Percentiles rank a stretch among this genome's conserved stretches.
phyloP scores from a whole-genome alignment of 148 eudicot species.

The Camellia granthamiana region DNA sequence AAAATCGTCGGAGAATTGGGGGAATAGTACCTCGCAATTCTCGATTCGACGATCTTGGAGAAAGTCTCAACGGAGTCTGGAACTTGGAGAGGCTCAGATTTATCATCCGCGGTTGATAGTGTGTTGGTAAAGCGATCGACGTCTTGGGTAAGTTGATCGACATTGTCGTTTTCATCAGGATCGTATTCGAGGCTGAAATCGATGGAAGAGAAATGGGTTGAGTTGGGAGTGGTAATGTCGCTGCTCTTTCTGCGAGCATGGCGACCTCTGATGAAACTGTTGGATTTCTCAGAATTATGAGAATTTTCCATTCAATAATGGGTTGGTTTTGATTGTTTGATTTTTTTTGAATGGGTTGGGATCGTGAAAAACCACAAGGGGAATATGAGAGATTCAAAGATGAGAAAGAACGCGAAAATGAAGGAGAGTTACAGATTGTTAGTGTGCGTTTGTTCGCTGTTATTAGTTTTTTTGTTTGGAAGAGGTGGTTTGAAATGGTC shows the following conservation, averaged over 20 bases:
- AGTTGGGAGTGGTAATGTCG: not conserved
- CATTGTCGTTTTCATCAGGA: slow-evolving; percentile 9
- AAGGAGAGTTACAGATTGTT: no score
- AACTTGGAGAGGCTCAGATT: slow-evolving; percentile 27
- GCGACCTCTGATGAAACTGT: slow-evolving; percentile 27
- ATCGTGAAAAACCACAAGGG: no score
- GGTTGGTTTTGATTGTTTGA: no score
- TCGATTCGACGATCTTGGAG: slow-evolving; percentile 39
- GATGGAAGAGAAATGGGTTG: not conserved
- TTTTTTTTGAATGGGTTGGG: no score
- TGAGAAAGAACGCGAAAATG: no score
- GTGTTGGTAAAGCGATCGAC: slow-evolving; percentile 37
- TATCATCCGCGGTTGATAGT: slow-evolving; percentile 17
- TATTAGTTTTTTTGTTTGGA: no score
- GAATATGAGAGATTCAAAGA: no score
- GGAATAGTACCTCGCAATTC: slow-evolving; percentile 39
- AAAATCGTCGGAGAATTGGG: slow-evolving; percentile 1
- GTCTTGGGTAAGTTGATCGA: slow-evolving; percentile 33
- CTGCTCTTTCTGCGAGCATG: slow-evolving; percentile 20
- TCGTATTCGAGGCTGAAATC: not conserved
- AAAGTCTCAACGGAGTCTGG: slow-evolving; percentile 40
- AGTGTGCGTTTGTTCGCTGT: no score
- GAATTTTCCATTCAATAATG: slow-evolving; percentile 28
- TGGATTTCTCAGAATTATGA: slow-evolving; percentile 30
- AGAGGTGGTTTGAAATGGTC: no score